Evolutionary conservation across 2,329 filamentous ascomycete genomes (phyloP).

Genomic region (Beauveria medogensis): DNA sequence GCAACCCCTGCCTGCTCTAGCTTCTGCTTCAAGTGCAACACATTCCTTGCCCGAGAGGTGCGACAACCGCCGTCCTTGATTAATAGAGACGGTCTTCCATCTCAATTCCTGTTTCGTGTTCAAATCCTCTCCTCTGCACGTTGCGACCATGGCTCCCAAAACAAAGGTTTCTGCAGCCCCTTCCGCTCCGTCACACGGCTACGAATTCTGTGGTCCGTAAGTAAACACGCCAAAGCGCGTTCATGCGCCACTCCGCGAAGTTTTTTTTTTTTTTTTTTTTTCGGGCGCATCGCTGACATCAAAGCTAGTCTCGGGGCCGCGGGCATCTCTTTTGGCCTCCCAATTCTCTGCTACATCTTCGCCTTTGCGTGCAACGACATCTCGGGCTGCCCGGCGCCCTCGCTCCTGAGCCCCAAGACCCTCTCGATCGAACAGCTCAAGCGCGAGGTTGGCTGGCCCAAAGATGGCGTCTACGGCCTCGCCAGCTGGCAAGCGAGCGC

Average conservation of each 20-base stretch:
- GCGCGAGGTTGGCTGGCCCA: conserved; percentile 72
- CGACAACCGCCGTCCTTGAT: neutral
- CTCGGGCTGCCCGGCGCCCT: conserved; percentile 81
- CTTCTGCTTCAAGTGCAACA: neutral
- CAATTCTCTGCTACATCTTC: conserved; percentile 69
- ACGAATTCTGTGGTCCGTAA: conserved; percentile 47
- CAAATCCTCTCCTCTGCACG: neutral
- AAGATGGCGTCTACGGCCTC: conserved; percentile 60
- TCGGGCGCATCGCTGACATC: conserved; percentile 11
- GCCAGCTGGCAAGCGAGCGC: conserved; percentile 60
- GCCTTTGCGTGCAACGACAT: conserved; percentile 88
- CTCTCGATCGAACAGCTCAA: conserved; percentile 67
- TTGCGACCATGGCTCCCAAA: conserved; percentile 24
- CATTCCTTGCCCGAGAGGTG: neutral
- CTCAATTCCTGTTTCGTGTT: neutral
- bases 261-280: neutral
- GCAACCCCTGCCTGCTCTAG: neutral
- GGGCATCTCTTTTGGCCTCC: conserved; percentile 71
- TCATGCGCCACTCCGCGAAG: neutral
- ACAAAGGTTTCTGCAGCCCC: conserved; percentile 19
- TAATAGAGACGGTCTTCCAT: neutral
- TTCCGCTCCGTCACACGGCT: conserved; percentile 29
- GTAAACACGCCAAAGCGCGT: conserved; percentile 15
- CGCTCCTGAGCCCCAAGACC: conserved; percentile 63
- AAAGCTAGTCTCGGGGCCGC: conserved; percentile 61